Percentiles rank a stretch among this genome's conserved stretches.
These are phyloP conservation scores for Eragrostis nindensis DNA, from an alignment of 176 grass and related monocot genomes.

Conservation along the genomic window DNA sequence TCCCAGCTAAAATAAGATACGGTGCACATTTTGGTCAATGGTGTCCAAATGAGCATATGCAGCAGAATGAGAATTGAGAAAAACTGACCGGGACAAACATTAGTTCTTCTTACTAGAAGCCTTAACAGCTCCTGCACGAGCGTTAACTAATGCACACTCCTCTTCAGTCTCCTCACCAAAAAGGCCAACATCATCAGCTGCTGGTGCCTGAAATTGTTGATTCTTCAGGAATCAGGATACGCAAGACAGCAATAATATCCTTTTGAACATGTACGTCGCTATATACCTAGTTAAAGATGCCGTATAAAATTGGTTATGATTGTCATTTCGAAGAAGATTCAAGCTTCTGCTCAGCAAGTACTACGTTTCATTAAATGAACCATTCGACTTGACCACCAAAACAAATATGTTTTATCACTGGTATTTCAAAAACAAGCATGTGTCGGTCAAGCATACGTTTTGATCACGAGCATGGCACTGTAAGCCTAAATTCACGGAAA, in stretches of 20 bases:
- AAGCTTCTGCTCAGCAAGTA: no score
- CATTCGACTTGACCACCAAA: no score
- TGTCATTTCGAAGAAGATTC: neutral
- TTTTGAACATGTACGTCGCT: neutral
- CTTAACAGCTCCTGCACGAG: conserved; percentile 45
- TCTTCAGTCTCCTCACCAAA: conserved; percentile 81
- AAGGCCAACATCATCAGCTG: conserved; percentile 68
- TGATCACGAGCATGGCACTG: neutral
- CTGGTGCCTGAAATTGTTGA: conserved; percentile 36
- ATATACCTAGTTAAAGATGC: neutral
- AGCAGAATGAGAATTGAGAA: neutral
- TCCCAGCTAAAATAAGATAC: conserved; percentile 46
- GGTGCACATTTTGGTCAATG: neutral
- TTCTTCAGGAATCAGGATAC: neutral
- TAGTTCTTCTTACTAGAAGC: conserved; percentile 67
- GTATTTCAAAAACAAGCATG: neutral
- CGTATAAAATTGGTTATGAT: neutral
- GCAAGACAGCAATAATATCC: neutral
- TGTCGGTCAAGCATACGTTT: neutral
- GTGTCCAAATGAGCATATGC: neutral
- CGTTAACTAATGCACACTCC: neutral
- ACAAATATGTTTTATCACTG: no score
- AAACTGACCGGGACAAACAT: conserved; percentile 38
- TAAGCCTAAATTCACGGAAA: neutral
- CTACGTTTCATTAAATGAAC: no score